phyloP scores from a whole-genome alignment of 768 basidiomycete species.

The Auricularia auricula-judae region DNA sequence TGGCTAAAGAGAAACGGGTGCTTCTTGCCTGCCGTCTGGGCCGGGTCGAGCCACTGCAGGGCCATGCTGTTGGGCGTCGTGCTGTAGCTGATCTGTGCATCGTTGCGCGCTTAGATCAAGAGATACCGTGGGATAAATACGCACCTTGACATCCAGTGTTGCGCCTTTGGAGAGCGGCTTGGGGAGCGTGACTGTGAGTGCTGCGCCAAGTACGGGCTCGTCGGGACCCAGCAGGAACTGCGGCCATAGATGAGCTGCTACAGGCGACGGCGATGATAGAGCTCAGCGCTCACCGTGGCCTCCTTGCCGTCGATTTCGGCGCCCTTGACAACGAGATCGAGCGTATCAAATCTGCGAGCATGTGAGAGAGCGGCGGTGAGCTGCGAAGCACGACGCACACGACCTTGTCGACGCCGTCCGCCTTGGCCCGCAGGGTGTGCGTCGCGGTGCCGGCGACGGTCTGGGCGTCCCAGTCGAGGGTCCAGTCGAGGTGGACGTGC shows the following conservation, averaged over 20 bases:
- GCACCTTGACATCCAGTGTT: slow-evolving; percentile 26
- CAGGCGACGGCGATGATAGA: not conserved
- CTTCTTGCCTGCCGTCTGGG: slow-evolving; percentile 79
- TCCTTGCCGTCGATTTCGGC: slow-evolving; percentile 41
- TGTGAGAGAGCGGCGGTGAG: not conserved
- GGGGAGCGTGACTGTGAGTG: slow-evolving; percentile 51
- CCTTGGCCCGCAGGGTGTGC: slow-evolving; percentile 47
- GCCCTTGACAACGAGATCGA: slow-evolving; percentile 47
- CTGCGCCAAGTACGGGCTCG: slow-evolving; percentile 68
- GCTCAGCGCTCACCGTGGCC: slow-evolving; percentile 30
- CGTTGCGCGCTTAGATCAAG: too few species aligned
- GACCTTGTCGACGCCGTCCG: slow-evolving; percentile 42
- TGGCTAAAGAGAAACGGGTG: slow-evolving; percentile 89
- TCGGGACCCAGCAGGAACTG: slow-evolving; percentile 46
- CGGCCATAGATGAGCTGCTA: not conserved
- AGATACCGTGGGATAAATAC: too few species aligned
- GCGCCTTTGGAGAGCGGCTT: slow-evolving; percentile 30
- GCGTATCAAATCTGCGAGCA: slow-evolving; percentile 55
- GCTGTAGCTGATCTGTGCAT: slow-evolving; percentile 38
- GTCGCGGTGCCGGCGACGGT: slow-evolving; percentile 53
- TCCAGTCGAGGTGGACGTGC: slow-evolving; percentile 69
- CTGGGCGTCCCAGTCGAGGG: slow-evolving; percentile 55
- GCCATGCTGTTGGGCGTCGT: slow-evolving; percentile 70
- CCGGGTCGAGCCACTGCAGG: slow-evolving; percentile 79
- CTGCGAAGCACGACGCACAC: slow-evolving; percentile 29